Conservation (phyloP, 2,329 filamentous ascomycete genomes). For the Talaromyces rugulosus region DNA sequence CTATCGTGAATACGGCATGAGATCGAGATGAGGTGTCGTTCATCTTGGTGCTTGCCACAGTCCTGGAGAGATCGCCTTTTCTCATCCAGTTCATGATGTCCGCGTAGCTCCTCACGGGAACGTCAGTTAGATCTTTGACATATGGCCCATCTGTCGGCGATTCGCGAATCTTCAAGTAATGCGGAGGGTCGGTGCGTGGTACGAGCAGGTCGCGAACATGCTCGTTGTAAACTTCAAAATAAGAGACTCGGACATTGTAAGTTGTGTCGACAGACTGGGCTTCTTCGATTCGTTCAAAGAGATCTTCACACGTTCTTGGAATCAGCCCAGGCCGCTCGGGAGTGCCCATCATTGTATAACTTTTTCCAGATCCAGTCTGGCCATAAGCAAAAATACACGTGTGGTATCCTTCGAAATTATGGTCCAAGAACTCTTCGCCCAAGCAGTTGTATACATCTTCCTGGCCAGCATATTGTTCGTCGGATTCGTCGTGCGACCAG, state of each 20-base stretch:
- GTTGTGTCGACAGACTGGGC: slow-evolving; percentile 86
- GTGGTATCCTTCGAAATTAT: slow-evolving; percentile 99
- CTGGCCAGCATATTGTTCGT: slow-evolving; percentile 85
- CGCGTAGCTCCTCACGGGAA: slow-evolving; percentile 77
- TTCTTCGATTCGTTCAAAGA: slow-evolving; percentile 87
- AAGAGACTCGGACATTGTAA: slow-evolving; percentile 95
- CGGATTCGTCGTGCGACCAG: slow-evolving; percentile 81
- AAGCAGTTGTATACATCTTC: slow-evolving; percentile 91
- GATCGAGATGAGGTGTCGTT: slow-evolving; percentile 97
- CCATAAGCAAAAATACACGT: slow-evolving; percentile 99
- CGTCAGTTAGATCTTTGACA: slow-evolving; percentile 92
- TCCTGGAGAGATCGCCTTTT: slow-evolving; percentile 80
- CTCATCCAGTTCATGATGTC: slow-evolving; percentile 92
- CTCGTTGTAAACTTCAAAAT: slow-evolving; percentile 99
- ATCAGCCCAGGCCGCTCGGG: slow-evolving; percentile 84
- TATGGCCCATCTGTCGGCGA: slow-evolving; percentile 93
- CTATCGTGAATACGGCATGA: slow-evolving; percentile 96
- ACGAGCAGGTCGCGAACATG: slow-evolving; percentile 92
- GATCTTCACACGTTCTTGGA: slow-evolving; percentile 88
- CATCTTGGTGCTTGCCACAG: slow-evolving; percentile 94
- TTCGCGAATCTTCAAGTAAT: slow-evolving; percentile 96
- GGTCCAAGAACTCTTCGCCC: slow-evolving; percentile 94
- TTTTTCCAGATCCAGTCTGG: slow-evolving; percentile 95
- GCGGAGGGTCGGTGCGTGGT: slow-evolving; percentile 71
- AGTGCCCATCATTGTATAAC: slow-evolving; percentile 95